Evolutionary conservation across 2,329 filamentous ascomycete species (phyloP).

Genomic region (Alternaria hordeiaustralica): DNA sequence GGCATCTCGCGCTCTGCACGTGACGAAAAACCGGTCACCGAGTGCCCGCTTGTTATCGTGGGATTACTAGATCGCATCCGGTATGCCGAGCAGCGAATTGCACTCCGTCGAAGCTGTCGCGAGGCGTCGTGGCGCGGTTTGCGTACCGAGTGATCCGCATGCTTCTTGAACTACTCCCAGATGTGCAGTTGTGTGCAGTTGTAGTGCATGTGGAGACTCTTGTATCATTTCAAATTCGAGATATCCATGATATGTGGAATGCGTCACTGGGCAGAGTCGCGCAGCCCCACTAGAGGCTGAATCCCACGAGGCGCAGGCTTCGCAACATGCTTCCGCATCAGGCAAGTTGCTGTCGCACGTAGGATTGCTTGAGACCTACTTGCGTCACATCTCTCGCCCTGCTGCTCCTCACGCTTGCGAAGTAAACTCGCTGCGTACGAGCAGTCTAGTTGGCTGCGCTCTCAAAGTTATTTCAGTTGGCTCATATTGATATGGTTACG

Average conservation of each 20-base stretch:
- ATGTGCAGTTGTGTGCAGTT: not conserved
- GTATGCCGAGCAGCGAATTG: conserved; percentile 2
- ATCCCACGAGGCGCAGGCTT: conserved; percentile 6
- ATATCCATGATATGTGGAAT: not conserved
- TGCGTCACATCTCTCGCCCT: not conserved
- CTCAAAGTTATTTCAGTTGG: not conserved
- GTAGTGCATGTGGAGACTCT: not conserved
- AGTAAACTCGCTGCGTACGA: not conserved
- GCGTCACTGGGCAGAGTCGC: conserved; percentile 6
- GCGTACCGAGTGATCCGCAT: conserved; percentile 7
- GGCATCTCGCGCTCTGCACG: not conserved
- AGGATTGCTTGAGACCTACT: conserved; percentile 1
- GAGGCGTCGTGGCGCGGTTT: conserved; percentile 6
- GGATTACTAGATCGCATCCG: not conserved
- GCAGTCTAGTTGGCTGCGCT: not conserved
- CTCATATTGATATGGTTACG: conserved; percentile 1
- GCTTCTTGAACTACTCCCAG: not conserved
- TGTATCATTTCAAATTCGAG: not conserved
- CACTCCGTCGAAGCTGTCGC: not conserved
- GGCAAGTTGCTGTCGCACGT: not conserved
- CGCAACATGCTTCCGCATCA: conserved; percentile 13
- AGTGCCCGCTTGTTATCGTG: conserved; percentile 2
- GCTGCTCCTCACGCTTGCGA: conserved; percentile 1
- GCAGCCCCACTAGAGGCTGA: conserved; percentile 9
- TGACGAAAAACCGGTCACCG: conserved; percentile 6